Evolutionary conservation across 352 stramenopile genomes (phyloP).

Genomic region (Pythium monospermum): DNA sequence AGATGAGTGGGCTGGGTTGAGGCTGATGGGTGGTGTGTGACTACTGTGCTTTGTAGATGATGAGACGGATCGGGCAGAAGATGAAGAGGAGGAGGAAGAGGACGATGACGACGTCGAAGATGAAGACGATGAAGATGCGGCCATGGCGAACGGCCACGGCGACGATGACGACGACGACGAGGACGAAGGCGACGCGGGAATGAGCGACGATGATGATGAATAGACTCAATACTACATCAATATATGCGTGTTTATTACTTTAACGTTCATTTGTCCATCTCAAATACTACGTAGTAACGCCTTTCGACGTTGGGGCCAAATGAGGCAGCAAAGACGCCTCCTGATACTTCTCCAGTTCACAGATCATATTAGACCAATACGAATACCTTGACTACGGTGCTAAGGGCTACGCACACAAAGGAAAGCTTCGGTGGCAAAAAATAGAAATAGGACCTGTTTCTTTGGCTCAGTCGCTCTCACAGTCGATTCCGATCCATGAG

Average conservation of each 20-base stretch:
- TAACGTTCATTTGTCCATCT: too few relatives aligned
- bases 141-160: conserved; percentile 29
- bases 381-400: too few relatives aligned
- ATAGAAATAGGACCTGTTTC: conserved; percentile 6
- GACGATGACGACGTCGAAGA: conserved; percentile 19
- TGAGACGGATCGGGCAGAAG: conserved; percentile 23
- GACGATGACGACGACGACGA: conserved; percentile 49
- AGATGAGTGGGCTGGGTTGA: background rate
- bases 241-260: too few relatives aligned
- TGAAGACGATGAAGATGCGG: conserved; percentile 32
- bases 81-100: conserved; percentile 25
- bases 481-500: too few relatives aligned
- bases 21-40: conserved; percentile 7
- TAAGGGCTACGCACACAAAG: background rate
- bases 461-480: too few relatives aligned
- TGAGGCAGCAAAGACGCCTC: too few relatives aligned
- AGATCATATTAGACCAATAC: too few relatives aligned
- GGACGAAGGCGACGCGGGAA: conserved; percentile 9
- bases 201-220: conserved; percentile 35
- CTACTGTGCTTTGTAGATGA: conserved; percentile 11
- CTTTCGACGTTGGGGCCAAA: too few relatives aligned
- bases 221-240: conserved; percentile 12
- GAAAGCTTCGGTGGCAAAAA: too few relatives aligned
- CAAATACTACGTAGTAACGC: too few relatives aligned
- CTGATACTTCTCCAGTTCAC: too few relatives aligned